A percentile compares a stretch with the other conserved stretches of the same genome.
These are phyloP conservation scores for Aspergillus tubingensis DNA, from an alignment of 2,329 filamentous ascomycete species.

Conservation along the genomic window DNA sequence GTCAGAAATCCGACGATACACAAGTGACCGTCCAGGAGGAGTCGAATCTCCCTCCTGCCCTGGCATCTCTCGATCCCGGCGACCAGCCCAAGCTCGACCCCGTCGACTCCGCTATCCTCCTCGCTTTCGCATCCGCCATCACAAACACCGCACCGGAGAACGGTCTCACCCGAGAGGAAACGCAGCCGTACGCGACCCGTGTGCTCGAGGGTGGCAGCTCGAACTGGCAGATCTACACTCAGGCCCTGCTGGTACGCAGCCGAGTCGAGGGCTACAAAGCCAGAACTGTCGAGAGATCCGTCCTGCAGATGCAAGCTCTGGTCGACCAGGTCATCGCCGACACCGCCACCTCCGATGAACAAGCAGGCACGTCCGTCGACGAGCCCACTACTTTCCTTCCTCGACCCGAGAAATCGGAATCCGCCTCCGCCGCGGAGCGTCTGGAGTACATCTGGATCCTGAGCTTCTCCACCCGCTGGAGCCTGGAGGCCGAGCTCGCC, in stretches of 20 bases:
- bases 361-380: conserved; percentile 35
- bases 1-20: conserved; percentile 43
- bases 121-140: conserved; percentile 77
- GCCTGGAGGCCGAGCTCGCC: conserved; percentile 89
- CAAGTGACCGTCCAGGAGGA: conserved; percentile 43
- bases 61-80: conserved; percentile 70
- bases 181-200: conserved; percentile 83
- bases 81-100: conserved; percentile 79
- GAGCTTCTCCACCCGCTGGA: conserved; percentile 84
- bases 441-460: conserved; percentile 83
- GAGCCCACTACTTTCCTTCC: conserved; percentile 79
- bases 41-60: conserved; percentile 58
- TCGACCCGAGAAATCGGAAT: conserved; percentile 71
- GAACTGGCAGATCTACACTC: conserved; percentile 98
- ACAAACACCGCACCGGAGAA: conserved; percentile 85
- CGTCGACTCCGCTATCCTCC: conserved; percentile 84
- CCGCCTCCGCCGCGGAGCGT: conserved; percentile 70
- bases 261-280: conserved; percentile 86
- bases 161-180: conserved; percentile 87
- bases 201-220: conserved; percentile 86
- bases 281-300: conserved; percentile 82
- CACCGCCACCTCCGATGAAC: conserved; percentile 57
- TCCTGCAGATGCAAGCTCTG: conserved; percentile 90
- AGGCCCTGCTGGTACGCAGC: conserved; percentile 84
- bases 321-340: conserved; percentile 95